phyloP scores from a whole-genome alignment of 2,329 filamentous ascomycete species.

The Cryoendolithus antarcticus region DNA sequence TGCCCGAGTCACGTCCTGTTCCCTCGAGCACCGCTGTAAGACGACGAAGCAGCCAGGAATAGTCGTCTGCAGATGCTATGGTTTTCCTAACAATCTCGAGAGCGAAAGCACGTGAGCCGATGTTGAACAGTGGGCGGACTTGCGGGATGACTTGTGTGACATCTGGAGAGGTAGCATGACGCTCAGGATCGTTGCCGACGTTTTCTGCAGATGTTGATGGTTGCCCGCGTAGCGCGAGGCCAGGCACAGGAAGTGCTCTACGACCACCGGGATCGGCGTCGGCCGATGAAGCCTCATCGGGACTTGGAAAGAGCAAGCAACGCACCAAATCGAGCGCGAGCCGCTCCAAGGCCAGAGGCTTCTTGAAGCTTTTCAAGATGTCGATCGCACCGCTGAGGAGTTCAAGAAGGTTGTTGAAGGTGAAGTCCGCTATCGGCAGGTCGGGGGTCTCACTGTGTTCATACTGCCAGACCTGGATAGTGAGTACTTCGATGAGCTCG shows the following conservation, averaged over 20 bases:
- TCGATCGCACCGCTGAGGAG: constrained; percentile 25
- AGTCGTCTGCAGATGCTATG: neutral
- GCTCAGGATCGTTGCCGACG: no score
- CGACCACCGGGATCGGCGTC: no score
- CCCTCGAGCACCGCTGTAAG: neutral
- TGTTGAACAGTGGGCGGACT: constrained; percentile 9
- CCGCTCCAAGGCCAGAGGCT: constrained; percentile 14
- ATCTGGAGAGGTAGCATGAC: no score
- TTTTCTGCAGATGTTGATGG: no score
- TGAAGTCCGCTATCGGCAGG: constrained; percentile 12
- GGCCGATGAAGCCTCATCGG: no score
- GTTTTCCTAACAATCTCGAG: constrained; percentile 12
- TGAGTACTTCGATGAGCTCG: constrained; percentile 10
- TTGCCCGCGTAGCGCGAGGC: no score
- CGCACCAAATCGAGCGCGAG: constrained; percentile 9
- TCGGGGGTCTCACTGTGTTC: constrained; percentile 15
- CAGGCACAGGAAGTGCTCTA: no score
- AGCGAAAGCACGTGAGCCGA: constrained; percentile 10
- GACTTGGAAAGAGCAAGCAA: no score
- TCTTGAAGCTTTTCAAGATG: constrained; percentile 18
- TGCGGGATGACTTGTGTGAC: no score
- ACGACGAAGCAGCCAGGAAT: constrained; percentile 2
- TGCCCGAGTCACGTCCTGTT: neutral
- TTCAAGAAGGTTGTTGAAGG: constrained; percentile 23
- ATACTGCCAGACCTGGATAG: constrained; percentile 10